A percentile compares a stretch with the other conserved stretches of the same genome.
phyloP scores from a whole-genome alignment of 768 basidiomycete species.

The Guyanaporus albipodus region DNA sequence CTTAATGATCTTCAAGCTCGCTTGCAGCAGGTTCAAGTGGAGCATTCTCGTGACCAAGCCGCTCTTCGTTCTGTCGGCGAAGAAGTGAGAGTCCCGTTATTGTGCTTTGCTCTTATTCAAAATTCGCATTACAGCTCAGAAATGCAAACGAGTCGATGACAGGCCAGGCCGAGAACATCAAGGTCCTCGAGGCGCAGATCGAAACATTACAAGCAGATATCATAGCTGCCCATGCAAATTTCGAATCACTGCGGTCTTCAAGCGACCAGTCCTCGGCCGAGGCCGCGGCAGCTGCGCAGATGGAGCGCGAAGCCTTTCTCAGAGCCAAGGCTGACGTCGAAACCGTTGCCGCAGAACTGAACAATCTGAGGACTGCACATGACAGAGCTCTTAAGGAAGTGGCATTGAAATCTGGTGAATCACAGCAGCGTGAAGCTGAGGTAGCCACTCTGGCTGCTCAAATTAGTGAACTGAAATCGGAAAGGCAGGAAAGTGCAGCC shows the following conservation, averaged over 20 bases:
- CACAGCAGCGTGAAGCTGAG: constrained; percentile 45
- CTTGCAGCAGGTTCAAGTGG: constrained; percentile 36
- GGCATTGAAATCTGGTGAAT: constrained; percentile 40
- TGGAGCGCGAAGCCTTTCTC: constrained; percentile 59
- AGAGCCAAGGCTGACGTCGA: constrained; percentile 63
- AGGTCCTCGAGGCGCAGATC: constrained; percentile 48
- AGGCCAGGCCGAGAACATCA: constrained; percentile 44
- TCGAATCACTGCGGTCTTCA: constrained; percentile 47
- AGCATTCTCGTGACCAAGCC: constrained; percentile 23
- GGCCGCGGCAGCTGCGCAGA: constrained; percentile 48
- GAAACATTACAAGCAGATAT: constrained; percentile 50
- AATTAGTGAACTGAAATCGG: constrained; percentile 49
- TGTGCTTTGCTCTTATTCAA: background rate
- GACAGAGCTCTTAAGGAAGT: constrained; percentile 45
- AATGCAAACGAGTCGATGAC: constrained; percentile 39
- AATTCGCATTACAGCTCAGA: constrained; percentile 43
- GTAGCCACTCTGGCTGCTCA: constrained; percentile 45
- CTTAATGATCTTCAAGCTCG: constrained; percentile 41
- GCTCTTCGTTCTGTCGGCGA: constrained; percentile 41
- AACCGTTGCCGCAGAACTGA: constrained; percentile 48
- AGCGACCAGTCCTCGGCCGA: constrained; percentile 42
- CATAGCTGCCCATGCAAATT: constrained; percentile 44
- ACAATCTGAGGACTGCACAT: constrained; percentile 49
- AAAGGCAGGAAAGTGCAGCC: constrained; percentile 66
- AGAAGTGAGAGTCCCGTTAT: constrained; percentile 42